A percentile compares a stretch with the other conserved stretches of the same genome.
Evolutionary conservation across 805 yeast genomes (phyloP).

Genomic region (Ogataea zsoltii): DNA sequence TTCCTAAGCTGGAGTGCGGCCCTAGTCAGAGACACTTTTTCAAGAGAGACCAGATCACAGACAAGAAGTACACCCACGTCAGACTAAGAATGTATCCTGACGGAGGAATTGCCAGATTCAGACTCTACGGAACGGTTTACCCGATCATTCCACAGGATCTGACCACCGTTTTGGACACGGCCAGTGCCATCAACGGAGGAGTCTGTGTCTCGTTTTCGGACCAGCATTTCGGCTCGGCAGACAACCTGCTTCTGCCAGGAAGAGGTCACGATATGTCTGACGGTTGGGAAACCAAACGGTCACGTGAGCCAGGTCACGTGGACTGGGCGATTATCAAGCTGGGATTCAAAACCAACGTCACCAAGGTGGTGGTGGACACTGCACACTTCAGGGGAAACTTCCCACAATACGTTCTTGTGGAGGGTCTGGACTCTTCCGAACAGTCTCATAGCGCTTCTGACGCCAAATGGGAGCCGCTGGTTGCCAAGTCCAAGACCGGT

Average conservation of each 20-base stretch:
- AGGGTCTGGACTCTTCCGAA: slow-evolving; percentile 48
- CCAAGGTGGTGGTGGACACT: slow-evolving; percentile 75
- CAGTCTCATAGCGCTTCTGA: slow-evolving; percentile 43
- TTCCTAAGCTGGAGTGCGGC: slow-evolving; percentile 78
- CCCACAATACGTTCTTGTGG: slow-evolving; percentile 78
- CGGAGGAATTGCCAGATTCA: slow-evolving; percentile 96
- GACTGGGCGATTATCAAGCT: slow-evolving; percentile 90
- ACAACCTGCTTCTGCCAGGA: slow-evolving; percentile 87
- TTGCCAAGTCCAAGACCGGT: slow-evolving; percentile 69
- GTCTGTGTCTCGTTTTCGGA: slow-evolving; percentile 81
- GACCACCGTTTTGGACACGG: slow-evolving; percentile 61
- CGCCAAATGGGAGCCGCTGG: slow-evolving; percentile 61
- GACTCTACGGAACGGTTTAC: slow-evolving; percentile 80
- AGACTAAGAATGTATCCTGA: slow-evolving; percentile 94
- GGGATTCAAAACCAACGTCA: slow-evolving; percentile 63
- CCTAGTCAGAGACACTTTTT: slow-evolving; percentile 88
- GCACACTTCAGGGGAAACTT: slow-evolving; percentile 94
- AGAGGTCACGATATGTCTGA: slow-evolving; percentile 96
- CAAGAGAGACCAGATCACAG: slow-evolving; percentile 59
- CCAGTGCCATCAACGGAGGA: slow-evolving; percentile 85
- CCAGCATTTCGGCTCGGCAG: slow-evolving; percentile 93
- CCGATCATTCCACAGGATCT: slow-evolving; percentile 62
- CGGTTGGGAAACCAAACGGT: slow-evolving; percentile 97
- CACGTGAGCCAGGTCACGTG: slow-evolving; percentile 77
- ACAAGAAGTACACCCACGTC: slow-evolving; percentile 68